Percentiles rank a stretch among this genome's conserved stretches.
Evolutionary conservation across 495 filamentous ascomycete species (phyloP).

Genomic region (Podospora pseudocomata): DNA sequence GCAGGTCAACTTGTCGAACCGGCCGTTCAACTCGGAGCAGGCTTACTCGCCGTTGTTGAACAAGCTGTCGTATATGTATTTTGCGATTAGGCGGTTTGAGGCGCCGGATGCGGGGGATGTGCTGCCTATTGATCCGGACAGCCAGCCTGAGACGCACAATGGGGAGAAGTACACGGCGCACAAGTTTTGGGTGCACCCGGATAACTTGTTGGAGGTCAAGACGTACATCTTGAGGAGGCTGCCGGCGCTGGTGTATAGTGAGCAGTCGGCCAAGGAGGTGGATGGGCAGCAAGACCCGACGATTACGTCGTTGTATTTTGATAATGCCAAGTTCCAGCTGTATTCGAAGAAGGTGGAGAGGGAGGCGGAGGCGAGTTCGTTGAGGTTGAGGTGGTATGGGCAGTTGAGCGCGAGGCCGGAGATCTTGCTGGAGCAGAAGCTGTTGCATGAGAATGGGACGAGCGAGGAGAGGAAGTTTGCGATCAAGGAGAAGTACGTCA

Average conservation of each 20-base stretch:
- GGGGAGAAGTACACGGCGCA: constrained; percentile 77
- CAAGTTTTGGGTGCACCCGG: constrained; percentile 97
- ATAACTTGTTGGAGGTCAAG: constrained; percentile 94
- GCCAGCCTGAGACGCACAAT: constrained; percentile 44
- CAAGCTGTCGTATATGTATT: constrained; percentile 91
- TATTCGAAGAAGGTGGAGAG: constrained; percentile 82
- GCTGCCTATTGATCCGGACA: constrained; percentile 34
- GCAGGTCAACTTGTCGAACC: constrained; percentile 77
- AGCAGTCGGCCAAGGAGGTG: constrained; percentile 73
- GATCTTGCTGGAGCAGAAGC: constrained; percentile 86
- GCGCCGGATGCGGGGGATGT: constrained; percentile 33
- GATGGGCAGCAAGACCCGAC: constrained; percentile 76
- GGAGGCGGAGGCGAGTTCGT: constrained; percentile 61
- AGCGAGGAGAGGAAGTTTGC: constrained; percentile 75
- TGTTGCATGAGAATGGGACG: constrained; percentile 65
- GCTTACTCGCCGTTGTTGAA: constrained; percentile 87
- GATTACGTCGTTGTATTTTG: constrained; percentile 94
- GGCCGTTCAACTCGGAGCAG: constrained; percentile 88
- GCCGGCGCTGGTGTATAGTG: constrained; percentile 88
- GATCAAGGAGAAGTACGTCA: constrained; percentile 91
- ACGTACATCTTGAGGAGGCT: constrained; percentile 87
- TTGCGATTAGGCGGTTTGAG: constrained; percentile 80
- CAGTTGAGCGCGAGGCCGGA: constrained; percentile 72
- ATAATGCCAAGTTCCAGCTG: constrained; percentile 76
- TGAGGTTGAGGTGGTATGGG: constrained; percentile 89